Conservation (phyloP, 2,329 filamentous ascomycete species). For the Erysiphe pulchra region DNA sequence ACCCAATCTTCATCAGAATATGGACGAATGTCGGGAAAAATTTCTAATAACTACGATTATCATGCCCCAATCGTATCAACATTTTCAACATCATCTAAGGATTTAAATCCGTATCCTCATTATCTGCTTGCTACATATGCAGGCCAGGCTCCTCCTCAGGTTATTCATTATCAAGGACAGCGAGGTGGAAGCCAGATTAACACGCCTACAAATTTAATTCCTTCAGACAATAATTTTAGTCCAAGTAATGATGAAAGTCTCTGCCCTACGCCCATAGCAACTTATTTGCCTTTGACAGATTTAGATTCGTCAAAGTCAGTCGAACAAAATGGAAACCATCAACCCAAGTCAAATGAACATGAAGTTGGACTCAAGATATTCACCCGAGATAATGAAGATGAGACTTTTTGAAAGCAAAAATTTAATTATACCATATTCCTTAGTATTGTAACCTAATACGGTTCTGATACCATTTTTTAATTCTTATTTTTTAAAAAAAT, state of each 20-base stretch:
- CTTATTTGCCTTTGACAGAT: background rate
- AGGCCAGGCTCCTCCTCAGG: conserved; percentile 36
- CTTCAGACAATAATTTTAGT: conserved; percentile 8
- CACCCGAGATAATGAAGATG: no score
- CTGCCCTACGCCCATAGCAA: conserved; percentile 2
- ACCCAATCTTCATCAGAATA: conserved; percentile 37
- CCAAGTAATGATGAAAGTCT: conserved; percentile 6
- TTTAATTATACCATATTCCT: no score
- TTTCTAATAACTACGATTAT: conserved; percentile 30
- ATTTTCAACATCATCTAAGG: conserved; percentile 45
- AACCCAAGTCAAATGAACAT: no score
- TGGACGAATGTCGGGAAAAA: conserved; percentile 20
- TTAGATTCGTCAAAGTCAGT: background rate
- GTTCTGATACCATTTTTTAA: no score
- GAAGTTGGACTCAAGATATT: no score
- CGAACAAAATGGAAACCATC: no score
- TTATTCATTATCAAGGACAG: conserved; percentile 41
- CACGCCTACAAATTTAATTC: conserved; percentile 25
- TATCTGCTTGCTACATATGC: conserved; percentile 35
- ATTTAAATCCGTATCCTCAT: conserved; percentile 40
- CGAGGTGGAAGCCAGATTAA: conserved; percentile 41
- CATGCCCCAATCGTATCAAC: conserved; percentile 41
- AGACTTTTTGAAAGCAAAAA: no score
- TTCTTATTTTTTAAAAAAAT: no score
- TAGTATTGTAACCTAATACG: no score